Evolutionary conservation across 148 eudicot species (phyloP).

Genomic region (Cornus suecica): DNA sequence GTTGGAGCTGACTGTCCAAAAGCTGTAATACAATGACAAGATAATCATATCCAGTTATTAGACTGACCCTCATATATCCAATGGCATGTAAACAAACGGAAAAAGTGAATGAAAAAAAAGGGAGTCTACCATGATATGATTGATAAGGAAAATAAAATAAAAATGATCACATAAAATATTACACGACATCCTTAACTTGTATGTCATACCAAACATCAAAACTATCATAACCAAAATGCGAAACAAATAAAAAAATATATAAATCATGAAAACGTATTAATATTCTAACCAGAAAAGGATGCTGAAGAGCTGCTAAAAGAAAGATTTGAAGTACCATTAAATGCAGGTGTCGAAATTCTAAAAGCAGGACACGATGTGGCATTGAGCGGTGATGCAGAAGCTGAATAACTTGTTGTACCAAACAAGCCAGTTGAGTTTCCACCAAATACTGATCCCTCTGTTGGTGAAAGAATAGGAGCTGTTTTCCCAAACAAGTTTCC

Average conservation of each 20-base stretch:
- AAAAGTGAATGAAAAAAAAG: neutral
- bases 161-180: too few relatives aligned
- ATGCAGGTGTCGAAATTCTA: slow-evolving; percentile 13
- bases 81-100: neutral
- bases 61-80: neutral
- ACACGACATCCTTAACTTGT: neutral
- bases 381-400: neutral
- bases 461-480: slow-evolving; percentile 12
- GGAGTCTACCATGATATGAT: neutral
- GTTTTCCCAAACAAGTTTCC: slow-evolving; percentile 8
- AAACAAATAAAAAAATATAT: neutral
- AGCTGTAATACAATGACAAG: slow-evolving; percentile 14
- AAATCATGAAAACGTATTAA: neutral
- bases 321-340: neutral
- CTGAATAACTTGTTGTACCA: slow-evolving; percentile 18
- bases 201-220: too few relatives aligned
- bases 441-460: slow-evolving; percentile 3
- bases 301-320: neutral
- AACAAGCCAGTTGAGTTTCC: slow-evolving; percentile 21
- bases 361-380: slow-evolving; percentile 6
- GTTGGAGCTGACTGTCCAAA: slow-evolving; percentile 14
- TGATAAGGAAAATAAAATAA: too few relatives aligned
- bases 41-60: neutral
- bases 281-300: neutral
- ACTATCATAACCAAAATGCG: too few relatives aligned